Conservation (phyloP, 768 basidiomycete genomes). For the Tylopilus subfusipes region DNA sequence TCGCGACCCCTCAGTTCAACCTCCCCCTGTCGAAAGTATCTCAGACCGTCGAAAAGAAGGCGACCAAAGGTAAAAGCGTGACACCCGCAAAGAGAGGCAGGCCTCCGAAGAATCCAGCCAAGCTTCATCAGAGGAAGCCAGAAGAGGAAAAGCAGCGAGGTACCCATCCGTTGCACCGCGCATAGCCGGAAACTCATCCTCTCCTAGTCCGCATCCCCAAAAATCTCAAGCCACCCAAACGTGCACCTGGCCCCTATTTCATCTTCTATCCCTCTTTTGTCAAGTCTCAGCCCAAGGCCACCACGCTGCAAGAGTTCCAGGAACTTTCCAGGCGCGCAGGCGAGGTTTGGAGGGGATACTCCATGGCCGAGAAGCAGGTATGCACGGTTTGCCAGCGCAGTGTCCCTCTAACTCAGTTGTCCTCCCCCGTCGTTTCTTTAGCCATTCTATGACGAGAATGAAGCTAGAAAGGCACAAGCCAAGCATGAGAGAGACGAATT, state of each 20-base stretch:
- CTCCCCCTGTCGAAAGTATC: too few species aligned
- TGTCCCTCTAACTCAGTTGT: not conserved
- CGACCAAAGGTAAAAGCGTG: too few species aligned
- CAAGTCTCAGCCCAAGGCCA: not conserved
- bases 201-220: conserved; percentile 14
- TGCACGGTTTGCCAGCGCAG: not conserved
- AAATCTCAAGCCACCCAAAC: conserved; percentile 26
- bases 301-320: not conserved
- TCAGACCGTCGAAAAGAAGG: not conserved
- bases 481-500: conserved; percentile 26
- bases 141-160: conserved; percentile 10
- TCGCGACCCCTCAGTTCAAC: conserved; percentile 18
- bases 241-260: conserved; percentile 24
- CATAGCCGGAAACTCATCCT: conserved; percentile 4
- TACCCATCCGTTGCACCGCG: not conserved
- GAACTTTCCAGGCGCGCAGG: conserved; percentile 20
- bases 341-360: conserved; percentile 31
- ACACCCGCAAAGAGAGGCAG: conserved; percentile 1
- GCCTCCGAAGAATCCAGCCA: not conserved
- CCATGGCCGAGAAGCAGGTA: conserved; percentile 37
- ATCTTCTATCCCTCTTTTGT: conserved; percentile 23
- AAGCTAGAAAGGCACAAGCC: conserved; percentile 17
- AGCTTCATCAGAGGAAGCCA: too few species aligned
- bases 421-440: conserved; percentile 6
- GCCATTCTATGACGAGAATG: conserved; percentile 27